These are phyloP conservation scores for Penicillium sp. DNA, from an alignment of 2,329 filamentous ascomycete species.

Conservation along the genomic window DNA sequence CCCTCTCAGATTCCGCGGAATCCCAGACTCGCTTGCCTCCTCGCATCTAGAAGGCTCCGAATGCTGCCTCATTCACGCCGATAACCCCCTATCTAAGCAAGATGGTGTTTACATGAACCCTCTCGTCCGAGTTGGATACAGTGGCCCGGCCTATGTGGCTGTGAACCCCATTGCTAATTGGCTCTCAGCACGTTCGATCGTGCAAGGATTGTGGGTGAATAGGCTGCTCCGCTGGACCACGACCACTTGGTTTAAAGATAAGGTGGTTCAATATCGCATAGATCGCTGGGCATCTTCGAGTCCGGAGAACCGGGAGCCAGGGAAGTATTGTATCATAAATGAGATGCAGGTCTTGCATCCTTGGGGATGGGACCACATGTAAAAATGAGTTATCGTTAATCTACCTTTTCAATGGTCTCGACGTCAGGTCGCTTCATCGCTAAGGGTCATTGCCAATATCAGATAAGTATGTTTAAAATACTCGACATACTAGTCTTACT, in stretches of 20 bases:
- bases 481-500: too few species aligned
- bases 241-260: slow-evolving; percentile 30
- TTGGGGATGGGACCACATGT: slow-evolving; percentile 23
- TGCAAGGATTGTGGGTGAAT: slow-evolving; percentile 61
- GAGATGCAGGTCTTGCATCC: slow-evolving; percentile 25
- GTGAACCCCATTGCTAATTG: slow-evolving; percentile 38
- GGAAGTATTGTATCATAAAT: slow-evolving; percentile 21
- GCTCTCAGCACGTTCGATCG: slow-evolving; percentile 51
- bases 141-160: slow-evolving; percentile 23
- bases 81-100: slow-evolving; percentile 33
- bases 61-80: slow-evolving; percentile 63
- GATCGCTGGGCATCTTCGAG: slow-evolving; percentile 30
- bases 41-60: slow-evolving; percentile 68
- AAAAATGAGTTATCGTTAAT: neutral
- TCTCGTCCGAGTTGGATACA: slow-evolving; percentile 42
- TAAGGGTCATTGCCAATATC: neutral
- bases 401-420: neutral
- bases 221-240: slow-evolving; percentile 51
- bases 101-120: slow-evolving; percentile 43
- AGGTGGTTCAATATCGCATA: slow-evolving; percentile 35
- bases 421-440: neutral
- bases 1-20: slow-evolving; percentile 62
- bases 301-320: slow-evolving; percentile 12
- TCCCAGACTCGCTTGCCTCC: slow-evolving; percentile 60
- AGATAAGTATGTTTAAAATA: neutral